Conservation (phyloP, 2,329 filamentous ascomycete species). For the Curvularia eragrostidis region DNA sequence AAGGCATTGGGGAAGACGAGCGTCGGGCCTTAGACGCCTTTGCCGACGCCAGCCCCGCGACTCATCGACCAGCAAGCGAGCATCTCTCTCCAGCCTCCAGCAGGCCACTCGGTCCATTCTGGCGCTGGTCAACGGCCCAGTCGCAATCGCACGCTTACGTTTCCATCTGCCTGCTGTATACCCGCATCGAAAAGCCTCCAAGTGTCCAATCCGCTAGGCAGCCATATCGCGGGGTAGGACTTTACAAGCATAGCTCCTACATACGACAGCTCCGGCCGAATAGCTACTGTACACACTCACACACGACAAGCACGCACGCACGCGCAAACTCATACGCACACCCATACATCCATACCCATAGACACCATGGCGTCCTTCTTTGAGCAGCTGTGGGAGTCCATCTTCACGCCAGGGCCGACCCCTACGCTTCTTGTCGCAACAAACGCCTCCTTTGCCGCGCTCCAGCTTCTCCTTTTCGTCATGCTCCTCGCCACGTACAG, state of each 20-base stretch:
- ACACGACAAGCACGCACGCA: background rate
- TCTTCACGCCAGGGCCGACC: constrained; percentile 92
- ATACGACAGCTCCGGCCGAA: constrained; percentile 17
- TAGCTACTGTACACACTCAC: too few species aligned
- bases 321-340: background rate
- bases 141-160: constrained; percentile 15
- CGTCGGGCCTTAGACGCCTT: constrained; percentile 13
- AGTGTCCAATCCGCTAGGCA: constrained; percentile 33
- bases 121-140: constrained; percentile 24
- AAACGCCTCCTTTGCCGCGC: constrained; percentile 83
- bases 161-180: constrained; percentile 17
- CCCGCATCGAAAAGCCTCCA: constrained; percentile 12
- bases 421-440: constrained; percentile 87
- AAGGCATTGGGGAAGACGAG: constrained; percentile 12
- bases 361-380: constrained; percentile 60
- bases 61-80: constrained; percentile 21
- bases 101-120: constrained; percentile 21
- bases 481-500: constrained; percentile 84
- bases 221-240: constrained; percentile 24
- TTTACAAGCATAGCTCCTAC: constrained; percentile 11
- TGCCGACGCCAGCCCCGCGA: constrained; percentile 30
- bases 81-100: constrained; percentile 14
- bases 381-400: constrained; percentile 83
- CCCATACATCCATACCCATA: background rate
- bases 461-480: constrained; percentile 77